Evolutionary conservation across 164 flowering plant genomes (phyloP).

Genomic region (Vitis amurensis): DNA sequence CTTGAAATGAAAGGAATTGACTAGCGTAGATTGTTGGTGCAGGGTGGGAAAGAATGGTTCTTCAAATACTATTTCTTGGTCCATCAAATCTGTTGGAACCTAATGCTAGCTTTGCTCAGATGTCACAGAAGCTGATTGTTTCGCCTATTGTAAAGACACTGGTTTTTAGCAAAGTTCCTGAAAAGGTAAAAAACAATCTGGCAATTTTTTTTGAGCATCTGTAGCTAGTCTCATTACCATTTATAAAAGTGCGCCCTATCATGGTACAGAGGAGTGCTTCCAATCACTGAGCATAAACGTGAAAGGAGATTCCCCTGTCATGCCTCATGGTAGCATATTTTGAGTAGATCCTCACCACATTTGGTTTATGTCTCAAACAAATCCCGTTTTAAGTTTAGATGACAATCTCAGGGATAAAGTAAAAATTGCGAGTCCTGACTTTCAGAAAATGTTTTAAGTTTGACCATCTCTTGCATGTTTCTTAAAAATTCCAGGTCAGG

Average conservation of each 20-base stretch:
- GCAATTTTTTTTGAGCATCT: background rate
- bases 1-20: background rate
- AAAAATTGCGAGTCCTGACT: background rate
- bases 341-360: no score
- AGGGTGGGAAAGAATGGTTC: slow-evolving; percentile 99
- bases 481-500: slow-evolving; percentile 49
- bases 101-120: slow-evolving; percentile 80
- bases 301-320: no score
- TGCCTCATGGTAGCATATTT: no score
- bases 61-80: slow-evolving; percentile 92
- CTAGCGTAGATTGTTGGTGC: slow-evolving; percentile 14
- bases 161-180: slow-evolving; percentile 98
- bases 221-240: no score
- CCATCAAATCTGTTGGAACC: slow-evolving; percentile 96
- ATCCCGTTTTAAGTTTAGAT: no score
- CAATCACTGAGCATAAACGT: no score
- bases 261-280: no score
- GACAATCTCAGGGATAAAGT: no score
- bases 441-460: background rate
- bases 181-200: slow-evolving; percentile 52
- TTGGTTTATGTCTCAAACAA: no score
- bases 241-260: no score
- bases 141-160: slow-evolving; percentile 95
- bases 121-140: slow-evolving; percentile 97
- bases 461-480: background rate